Percentiles rank a stretch among this genome's conserved stretches.
Conservation (phyloP, 305 asterid species). For the Fraxinus baroniana region DNA sequence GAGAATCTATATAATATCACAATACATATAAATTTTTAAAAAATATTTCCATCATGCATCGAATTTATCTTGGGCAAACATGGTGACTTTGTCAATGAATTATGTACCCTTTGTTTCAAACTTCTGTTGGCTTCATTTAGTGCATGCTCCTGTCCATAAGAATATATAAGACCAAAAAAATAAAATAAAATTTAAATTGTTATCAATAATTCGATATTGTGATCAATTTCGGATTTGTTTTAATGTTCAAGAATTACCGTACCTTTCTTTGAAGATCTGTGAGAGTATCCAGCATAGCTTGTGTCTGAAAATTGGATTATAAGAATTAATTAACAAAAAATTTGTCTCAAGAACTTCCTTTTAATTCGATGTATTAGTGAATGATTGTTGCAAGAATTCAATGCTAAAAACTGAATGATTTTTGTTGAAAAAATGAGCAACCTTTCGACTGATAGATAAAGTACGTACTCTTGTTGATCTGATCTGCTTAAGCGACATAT, state of each 20-base stretch:
- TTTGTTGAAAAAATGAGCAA: background rate
- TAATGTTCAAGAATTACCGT: background rate
- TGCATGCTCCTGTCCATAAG: conserved; percentile 67
- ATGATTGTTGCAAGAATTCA: background rate
- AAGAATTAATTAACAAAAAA: background rate
- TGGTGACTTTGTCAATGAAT: background rate
- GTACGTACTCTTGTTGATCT: conserved; percentile 79
- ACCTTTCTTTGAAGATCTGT: conserved; percentile 84
- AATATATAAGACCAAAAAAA: background rate
- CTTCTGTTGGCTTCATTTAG: conserved; percentile 86
- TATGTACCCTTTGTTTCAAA: conserved; percentile 76
- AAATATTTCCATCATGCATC: too few species aligned
- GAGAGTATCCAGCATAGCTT: conserved; percentile 86
- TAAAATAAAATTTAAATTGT: background rate
- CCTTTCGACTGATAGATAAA: background rate
- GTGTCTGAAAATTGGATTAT: conserved; percentile 54
- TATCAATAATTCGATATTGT: background rate
- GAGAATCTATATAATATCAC: too few species aligned
- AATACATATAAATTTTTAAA: too few species aligned
- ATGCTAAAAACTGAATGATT: too few species aligned
- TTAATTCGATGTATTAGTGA: background rate
- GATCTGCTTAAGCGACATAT: conserved; percentile 89
- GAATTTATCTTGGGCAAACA: too few species aligned
- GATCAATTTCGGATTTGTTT: background rate
- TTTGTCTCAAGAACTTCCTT: too few species aligned